Evolutionary conservation across 768 basidiomycete species (phyloP), one percentile per base, ranked within the genome.

Genomic region (Guyanaporus albipodus): DNA sequence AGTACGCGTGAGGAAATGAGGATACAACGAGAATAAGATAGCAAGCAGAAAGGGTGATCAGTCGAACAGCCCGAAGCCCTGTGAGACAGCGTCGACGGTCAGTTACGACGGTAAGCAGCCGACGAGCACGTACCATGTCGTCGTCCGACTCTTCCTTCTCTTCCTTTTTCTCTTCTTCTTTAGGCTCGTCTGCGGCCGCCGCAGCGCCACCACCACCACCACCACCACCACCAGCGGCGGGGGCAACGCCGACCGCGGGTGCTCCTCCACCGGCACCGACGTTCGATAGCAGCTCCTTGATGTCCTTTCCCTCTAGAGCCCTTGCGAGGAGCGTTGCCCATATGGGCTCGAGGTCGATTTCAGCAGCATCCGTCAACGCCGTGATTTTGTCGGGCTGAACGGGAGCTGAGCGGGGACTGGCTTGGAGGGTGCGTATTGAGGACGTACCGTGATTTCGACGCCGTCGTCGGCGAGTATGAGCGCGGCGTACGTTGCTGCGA

Each of bases 51-150:
- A 61, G 45, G 58, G 15, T 60, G 58, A 70, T 78, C 77, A 93
- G 74, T 94, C 91, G 84, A 95, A 95, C 54, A 95, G 80, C 75
- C 92, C 91, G 80, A 95, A 93, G 77, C 92, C 92, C 92, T 91
- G 54, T 8, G 33, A 6, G n/a, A 26, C 11, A 42, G 39, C 24
- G 17, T 26, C 32, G 28, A 17, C 14, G 4, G 28, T 48, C 27
- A 56, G 41, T 10, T 38, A 19, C 23, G n/a, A 28, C 6, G 11
- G 27, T 11, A 28, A 28, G 11, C 27, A n/a, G 14, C 14, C 4
- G 11, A 38, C 7, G 3, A 8, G 26, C 4, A 43, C 38, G 8
- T 14, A 46, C 46, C 46, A 46, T 46, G 17, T 46, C 46, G 0
- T 46, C 46, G 38, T 46, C 46, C 45, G 83, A 87, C 63, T 91